Evolutionary conservation across 106 monocot species (phyloP).

Genomic region (Acanthochlamys bracteata): DNA sequence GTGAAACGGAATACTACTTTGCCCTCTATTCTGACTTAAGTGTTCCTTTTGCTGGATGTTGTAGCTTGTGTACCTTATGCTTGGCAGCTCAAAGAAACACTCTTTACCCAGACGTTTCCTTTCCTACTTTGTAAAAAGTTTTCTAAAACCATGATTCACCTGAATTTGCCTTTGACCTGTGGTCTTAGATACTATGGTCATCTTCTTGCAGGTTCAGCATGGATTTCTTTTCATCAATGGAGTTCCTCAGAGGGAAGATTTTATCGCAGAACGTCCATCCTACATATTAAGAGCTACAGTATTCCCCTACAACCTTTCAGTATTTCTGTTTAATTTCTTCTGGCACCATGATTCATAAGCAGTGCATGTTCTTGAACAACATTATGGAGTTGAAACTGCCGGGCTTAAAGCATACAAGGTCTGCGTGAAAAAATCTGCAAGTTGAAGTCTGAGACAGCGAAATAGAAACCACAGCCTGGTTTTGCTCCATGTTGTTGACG

Average conservation of each 20-base stretch:
- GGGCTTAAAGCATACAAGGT: neutral
- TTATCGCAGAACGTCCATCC: constrained; percentile 6
- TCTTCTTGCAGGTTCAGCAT: constrained; percentile 8
- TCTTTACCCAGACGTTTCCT: too few species aligned
- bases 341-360: constrained; percentile 2
- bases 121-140: too few species aligned
- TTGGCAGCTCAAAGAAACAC: too few species aligned
- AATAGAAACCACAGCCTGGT: constrained; percentile 3
- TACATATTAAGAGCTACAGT: constrained; percentile 16
- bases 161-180: neutral
- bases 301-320: neutral
- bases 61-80: too few species aligned
- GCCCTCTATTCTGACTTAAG: too few species aligned
- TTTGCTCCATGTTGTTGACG: constrained; percentile 30
- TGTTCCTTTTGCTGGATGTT: too few species aligned
- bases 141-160: neutral
- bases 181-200: neutral
- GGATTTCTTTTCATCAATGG: constrained; percentile 21
- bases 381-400: constrained; percentile 16
- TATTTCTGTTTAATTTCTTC: neutral
- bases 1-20: too few species aligned
- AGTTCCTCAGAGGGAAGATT: constrained; percentile 15
- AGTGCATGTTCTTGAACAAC: constrained; percentile 25
- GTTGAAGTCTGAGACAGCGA: neutral
- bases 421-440: neutral